A percentile compares a stretch with the other conserved stretches of the same genome.
phyloP scores from a whole-genome alignment of 345 rosid species.

The Eucalyptus curtisii region DNA sequence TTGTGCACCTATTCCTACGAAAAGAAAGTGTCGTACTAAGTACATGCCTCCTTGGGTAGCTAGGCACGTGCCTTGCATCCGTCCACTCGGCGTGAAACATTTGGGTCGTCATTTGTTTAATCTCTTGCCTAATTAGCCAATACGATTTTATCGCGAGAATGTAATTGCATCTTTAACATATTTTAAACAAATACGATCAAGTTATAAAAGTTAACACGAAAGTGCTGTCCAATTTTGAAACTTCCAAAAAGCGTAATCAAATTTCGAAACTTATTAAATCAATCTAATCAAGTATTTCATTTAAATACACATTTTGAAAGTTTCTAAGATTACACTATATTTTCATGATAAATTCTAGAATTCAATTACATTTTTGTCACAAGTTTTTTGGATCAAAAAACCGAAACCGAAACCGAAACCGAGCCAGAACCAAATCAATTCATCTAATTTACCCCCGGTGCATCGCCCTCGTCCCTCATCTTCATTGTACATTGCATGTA shows the following conservation, averaged over 20 bases:
- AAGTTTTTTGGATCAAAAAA: not conserved
- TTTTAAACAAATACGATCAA: no score
- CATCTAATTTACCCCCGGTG: not conserved
- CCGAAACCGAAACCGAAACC: not conserved
- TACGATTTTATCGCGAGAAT: rapidly evolving
- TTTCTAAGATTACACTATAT: no score
- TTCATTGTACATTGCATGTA: not conserved
- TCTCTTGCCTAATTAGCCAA: not conserved
- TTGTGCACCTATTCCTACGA: not conserved
- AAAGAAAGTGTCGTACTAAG: not conserved
- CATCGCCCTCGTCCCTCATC: not conserved
- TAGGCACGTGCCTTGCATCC: not conserved
- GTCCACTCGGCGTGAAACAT: no score
- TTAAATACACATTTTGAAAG: no score
- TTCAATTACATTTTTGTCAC: no score
- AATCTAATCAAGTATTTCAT: no score
- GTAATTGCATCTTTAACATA: no score
- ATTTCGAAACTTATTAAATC: no score
- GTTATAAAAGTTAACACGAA: rapidly evolving
- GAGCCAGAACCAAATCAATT: not conserved
- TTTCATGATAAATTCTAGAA: no score
- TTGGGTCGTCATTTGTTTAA: not conserved
- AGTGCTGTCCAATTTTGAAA: rapidly evolving
- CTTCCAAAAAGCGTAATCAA: rapidly evolving
- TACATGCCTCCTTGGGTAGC: not conserved